Conservation (phyloP, 331 rosid genomes). For the Pyrus hybrid region DNA sequence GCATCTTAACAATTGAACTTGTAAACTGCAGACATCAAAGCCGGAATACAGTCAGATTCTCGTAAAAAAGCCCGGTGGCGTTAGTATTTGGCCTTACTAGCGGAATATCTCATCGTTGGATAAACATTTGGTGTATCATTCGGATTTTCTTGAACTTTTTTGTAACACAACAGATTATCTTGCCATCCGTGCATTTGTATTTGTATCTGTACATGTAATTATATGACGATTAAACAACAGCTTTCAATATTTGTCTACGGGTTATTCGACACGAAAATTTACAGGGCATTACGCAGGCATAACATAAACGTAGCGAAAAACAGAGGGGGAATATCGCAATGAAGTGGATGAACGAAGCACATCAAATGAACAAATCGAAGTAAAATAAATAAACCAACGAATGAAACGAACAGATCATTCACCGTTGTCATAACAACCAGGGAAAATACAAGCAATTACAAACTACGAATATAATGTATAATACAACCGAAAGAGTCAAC, state of each 20-base stretch:
- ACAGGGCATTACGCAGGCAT: background rate
- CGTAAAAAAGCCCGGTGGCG: slow-evolving; percentile 64
- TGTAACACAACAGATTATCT: slow-evolving; percentile 2
- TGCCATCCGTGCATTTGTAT: slow-evolving; percentile 9
- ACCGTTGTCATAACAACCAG: background rate
- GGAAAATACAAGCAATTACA: background rate
- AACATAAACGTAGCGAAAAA: background rate
- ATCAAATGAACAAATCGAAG: background rate
- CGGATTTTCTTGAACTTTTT: too few relatives aligned
- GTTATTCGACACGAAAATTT: too few relatives aligned
- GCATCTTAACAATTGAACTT: background rate
- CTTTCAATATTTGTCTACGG: background rate
- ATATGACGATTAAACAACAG: background rate
- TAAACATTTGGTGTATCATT: background rate
- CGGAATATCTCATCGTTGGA: slow-evolving; percentile 5
- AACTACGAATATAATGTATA: background rate
- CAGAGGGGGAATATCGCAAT: background rate
- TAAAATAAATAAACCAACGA: background rate
- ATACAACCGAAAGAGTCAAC: background rate
- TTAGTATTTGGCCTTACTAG: slow-evolving; percentile 49
- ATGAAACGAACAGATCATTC: background rate
- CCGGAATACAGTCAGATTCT: slow-evolving; percentile 77
- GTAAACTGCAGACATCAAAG: slow-evolving; percentile 67
- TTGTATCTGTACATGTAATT: background rate
- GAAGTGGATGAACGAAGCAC: background rate